Conservation (phyloP, 73 alveolate genomes). For the Uronychia setigera region DNA sequence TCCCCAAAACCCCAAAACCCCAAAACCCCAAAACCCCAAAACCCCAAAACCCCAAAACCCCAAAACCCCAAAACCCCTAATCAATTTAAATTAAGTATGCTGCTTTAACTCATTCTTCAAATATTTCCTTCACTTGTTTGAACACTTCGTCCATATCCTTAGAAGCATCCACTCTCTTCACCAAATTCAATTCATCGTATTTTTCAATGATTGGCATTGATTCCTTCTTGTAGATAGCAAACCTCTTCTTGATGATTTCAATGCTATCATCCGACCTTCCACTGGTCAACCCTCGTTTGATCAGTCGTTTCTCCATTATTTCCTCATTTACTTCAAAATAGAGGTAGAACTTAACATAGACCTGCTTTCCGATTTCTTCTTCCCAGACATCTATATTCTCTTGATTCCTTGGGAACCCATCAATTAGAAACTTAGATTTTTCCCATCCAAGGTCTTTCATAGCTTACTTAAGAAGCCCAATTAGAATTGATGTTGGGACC, state of each 20-base stretch:
- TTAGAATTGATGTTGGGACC: constrained; percentile 71
- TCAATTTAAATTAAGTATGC: too few species aligned
- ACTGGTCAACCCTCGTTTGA: constrained; percentile 89
- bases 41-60: too few species aligned
- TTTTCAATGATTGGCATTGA: constrained; percentile 93
- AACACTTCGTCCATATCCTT: constrained; percentile 85
- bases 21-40: too few species aligned
- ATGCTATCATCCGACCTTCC: constrained; percentile 99
- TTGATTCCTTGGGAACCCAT: constrained; percentile 90
- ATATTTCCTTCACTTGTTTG: too few species aligned
- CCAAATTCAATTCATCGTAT: constrained; percentile 77
- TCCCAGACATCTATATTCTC: constrained; percentile 87
- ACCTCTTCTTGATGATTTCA: constrained; percentile 97
- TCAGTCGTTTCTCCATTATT: constrained; percentile 86
- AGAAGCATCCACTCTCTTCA: constrained; percentile 81
- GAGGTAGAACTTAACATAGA: constrained; percentile 75
- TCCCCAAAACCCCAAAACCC: too few species aligned
- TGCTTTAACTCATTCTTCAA: too few species aligned
- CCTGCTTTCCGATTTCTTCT: constrained; percentile 65
- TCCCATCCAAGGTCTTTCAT: constrained; percentile 77
- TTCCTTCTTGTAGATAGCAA: constrained; percentile 87
- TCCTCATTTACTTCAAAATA: constrained; percentile 93
- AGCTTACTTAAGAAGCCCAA: constrained; percentile 67
- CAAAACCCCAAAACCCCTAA: too few species aligned
- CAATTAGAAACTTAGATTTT: constrained; percentile 77